Evolutionary conservation across 768 basidiomycete species (phyloP), one percentile per base, ranked within the genome.

Genomic region (Xerocomellus intermedius): DNA sequence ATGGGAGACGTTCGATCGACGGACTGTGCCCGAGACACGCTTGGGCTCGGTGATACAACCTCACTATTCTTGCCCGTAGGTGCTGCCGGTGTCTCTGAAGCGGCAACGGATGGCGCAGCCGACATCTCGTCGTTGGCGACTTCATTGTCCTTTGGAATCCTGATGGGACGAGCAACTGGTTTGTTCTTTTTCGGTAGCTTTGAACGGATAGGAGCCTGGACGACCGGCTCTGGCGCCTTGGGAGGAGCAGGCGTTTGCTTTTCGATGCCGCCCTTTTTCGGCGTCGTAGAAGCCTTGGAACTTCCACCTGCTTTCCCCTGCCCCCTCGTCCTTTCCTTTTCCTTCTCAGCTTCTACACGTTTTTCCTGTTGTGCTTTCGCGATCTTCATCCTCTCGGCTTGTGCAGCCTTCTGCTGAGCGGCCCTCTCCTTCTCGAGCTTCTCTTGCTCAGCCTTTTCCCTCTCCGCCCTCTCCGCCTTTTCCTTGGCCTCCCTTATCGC

Each of bases 131-230:
- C 80, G 2, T 62, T 52, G 24, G 61, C 55, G 16, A 68, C 58
- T 16, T 81, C 78, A 32, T 82, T 86, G 33, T 89, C 88, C 67
- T 82, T 87, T 2, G 78, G 76, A 37, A 82, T 76, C 56, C 75
- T 83, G 61, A 82, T 77, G 12, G 80, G 78, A 61, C 85, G 87
- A 48, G 81, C 55, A 42, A 78, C 60, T 0, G 87, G 86, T 63
- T 86, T 91, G 62, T 76, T 88, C 70, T 92, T 92, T 78, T 91
- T 92, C 6, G 90, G 87, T 71, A 89, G 85, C 69, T 86, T 91
- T 22, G 90, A 91, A 38, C 90, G 74, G 33, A 92, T 80, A 17
- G 90, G 89, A 12, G 83, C 84, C 64, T 91, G 90, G 4, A 76
- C 63, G 5, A 70, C 65, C n/a, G 75, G 71, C 42, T 80, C 77